A percentile compares a stretch with the other conserved stretches of the same genome.
Conservation (phyloP, 176 grass and related monocot genomes). For the Cenchrus fungigraminus region DNA sequence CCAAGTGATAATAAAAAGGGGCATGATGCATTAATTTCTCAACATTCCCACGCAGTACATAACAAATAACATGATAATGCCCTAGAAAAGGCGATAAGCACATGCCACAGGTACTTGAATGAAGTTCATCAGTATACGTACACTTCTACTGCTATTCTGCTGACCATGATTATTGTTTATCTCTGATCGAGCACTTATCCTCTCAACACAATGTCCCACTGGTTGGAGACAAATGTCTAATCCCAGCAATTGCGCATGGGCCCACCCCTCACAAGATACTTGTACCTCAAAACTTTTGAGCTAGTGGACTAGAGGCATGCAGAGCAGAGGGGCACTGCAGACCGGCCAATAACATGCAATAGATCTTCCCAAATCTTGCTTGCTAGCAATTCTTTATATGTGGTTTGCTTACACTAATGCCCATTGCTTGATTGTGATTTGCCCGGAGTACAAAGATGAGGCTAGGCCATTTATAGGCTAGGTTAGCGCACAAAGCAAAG, state of each 20-base stretch:
- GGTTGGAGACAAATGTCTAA: slow-evolving; percentile 26
- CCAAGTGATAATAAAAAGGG: too few species aligned
- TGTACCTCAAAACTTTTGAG: slow-evolving; percentile 5
- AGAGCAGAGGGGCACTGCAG: not conserved
- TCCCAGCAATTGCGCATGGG: not conserved
- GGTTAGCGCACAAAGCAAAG: slow-evolving; percentile 21
- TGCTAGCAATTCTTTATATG: not conserved
- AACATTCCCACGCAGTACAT: too few species aligned
- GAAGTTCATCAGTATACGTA: too few species aligned
- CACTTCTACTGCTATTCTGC: not conserved
- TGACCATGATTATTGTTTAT: slow-evolving; percentile 13
- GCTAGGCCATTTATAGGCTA: slow-evolving; percentile 11
- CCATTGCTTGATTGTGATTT: slow-evolving; percentile 14
- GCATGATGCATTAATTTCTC: too few species aligned
- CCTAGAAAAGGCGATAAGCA: too few species aligned
- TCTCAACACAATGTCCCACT: slow-evolving; percentile 23
- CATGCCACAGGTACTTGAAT: too few species aligned
- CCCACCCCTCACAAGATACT: slow-evolving; percentile 1
- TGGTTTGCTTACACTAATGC: slow-evolving; percentile 12
- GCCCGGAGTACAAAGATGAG: not conserved
- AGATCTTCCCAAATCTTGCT: slow-evolving; percentile 38
- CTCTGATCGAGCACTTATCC: slow-evolving; percentile 3
- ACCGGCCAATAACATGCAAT: slow-evolving; percentile 10
- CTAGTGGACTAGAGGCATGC: slow-evolving; percentile 12
- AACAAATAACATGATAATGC: too few species aligned